Base-by-base conservation (phyloP, 192 early-diverging fungal species). In the Chytriomyces hyalinus region DNA sequence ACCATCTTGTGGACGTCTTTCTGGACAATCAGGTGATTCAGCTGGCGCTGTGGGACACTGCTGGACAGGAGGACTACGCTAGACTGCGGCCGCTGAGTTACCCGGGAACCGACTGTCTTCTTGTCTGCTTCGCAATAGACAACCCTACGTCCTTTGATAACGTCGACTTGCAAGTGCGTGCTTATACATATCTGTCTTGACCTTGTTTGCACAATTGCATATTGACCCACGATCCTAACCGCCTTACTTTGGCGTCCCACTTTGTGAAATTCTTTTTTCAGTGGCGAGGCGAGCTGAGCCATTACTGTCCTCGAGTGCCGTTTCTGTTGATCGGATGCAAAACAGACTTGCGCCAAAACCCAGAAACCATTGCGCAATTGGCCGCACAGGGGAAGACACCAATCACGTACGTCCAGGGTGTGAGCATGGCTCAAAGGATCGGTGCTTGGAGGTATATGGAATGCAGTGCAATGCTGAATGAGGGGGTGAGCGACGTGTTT, bases 11-110 rank as follows among this genome's bases (percentile, higher is more conserved):
- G 26, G 70, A 78, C 17, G 74, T 86, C 11, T 76, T 65, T 77
- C 73, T 80, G 60, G 69, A 78, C 49, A 70, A 50, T 36, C 61
- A 70, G 67, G 49, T 67, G 49, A 76, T 86, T 46, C 77, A 94
- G 78, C 86, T 98, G 46, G 92, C 91, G 50, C 82, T 98, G 26
- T 96, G 94, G 95, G 97, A 99, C 88, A 98, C 97, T 62, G 96
- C 97, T 53, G 97, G 91, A 45, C 96, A 98, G 73, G 96, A 99
- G 83, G 97, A 98, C 77, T 97, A 96, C 78, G 96, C 98, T 84
- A 91, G 96, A 57, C 84, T 99, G 73, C 93, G 96, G 63, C 92
- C 93, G 28, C 86, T 98, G 77, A 95, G 92, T 61, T 99, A 98
- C 78, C 92, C 95, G 7, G 94, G 93, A 75, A 92, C 93, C 28